Evolutionary conservation across 441 rosid genomes (phyloP), one percentile per base, ranked within the genome.

Genomic region (Populus hybrid): DNA sequence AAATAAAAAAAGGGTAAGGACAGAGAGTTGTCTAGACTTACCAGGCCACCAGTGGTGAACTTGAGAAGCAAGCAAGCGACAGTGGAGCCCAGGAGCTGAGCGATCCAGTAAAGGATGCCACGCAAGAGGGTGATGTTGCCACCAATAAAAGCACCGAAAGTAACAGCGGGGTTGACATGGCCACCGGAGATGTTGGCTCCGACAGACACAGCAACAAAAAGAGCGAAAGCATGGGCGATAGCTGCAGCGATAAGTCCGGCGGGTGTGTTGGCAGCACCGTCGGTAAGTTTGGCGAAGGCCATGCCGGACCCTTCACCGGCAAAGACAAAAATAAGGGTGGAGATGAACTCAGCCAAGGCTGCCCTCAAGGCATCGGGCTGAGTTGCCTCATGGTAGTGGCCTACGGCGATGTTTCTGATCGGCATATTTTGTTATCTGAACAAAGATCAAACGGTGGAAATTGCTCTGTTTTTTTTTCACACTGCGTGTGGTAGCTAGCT

Each of bases 291-390:
- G 88, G 83, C 87, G 70, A 90, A 94, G 66, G 98, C 98, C 94
- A 92, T 92, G 34, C 98, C 93, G 8, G 98, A 93, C 30, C 98
- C 98, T 81, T 89, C 89, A 2, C 98, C 98, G 34, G 98, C 96
- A 75, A 93, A 92, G 34, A 93, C 98, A 38, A 93, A 93, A 76
- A 93, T 90, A 61, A 93, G 77, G 59, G 94, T 92, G 71, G 97
- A 90, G 38, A 93, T 84, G 75, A 93, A 93, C 93, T 93, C 98
- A 64, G 97, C 98, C 86, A 94, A 83, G 4, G 91, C 97, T 12
- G 94, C 94, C 83, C 75, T 92, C 20, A 90, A 79, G 73, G 93
- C 88, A 59, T 88, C 97, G 0, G 98, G 97, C 1, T 85, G 87
- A 6, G 87, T 82, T 0, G 95, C 91, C 78, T 94, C 98, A 1